Evolutionary conservation across 148 eudicot genomes (phyloP).

Genomic region (Cornus kousa): DNA sequence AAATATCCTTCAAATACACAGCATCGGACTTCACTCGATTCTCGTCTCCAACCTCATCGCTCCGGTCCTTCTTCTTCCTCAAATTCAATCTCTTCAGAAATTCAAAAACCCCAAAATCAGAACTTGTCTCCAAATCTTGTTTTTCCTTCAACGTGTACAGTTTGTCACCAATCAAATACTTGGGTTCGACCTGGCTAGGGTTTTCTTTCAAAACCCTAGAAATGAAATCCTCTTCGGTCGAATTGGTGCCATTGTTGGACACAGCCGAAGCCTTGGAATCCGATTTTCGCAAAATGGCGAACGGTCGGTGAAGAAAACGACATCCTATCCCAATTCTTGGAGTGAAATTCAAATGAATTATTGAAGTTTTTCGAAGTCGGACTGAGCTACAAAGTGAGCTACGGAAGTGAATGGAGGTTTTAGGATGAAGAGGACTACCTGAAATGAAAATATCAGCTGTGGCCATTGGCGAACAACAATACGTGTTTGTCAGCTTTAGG

Average conservation of each 20-base stretch:
- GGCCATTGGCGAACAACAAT: slow-evolving; percentile 16
- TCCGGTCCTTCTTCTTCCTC: slow-evolving; percentile 21
- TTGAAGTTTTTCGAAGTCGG: slow-evolving; percentile 20
- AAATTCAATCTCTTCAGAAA: slow-evolving; percentile 43
- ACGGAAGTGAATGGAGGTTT: slow-evolving; percentile 16
- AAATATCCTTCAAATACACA: slow-evolving; percentile 74
- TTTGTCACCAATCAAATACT: slow-evolving; percentile 46
- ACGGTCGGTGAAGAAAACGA: slow-evolving; percentile 18
- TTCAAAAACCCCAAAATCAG: slow-evolving; percentile 30
- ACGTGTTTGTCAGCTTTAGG: slow-evolving; percentile 16
- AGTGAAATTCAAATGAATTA: slow-evolving; percentile 3
- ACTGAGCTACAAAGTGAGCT: slow-evolving; percentile 17
- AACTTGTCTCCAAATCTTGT: slow-evolving; percentile 34
- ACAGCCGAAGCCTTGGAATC: slow-evolving; percentile 19
- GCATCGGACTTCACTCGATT: slow-evolving; percentile 24
- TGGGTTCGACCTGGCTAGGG: slow-evolving; percentile 91
- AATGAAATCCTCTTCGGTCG: slow-evolving; percentile 54
- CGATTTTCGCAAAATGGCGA: slow-evolving; percentile 26
- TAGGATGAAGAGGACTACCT: slow-evolving; percentile 37
- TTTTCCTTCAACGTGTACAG: slow-evolving; percentile 61
- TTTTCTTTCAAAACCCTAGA: slow-evolving; percentile 80
- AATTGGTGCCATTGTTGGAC: slow-evolving; percentile 5
- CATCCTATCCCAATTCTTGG: slow-evolving; percentile 5
- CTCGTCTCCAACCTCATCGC: slow-evolving; percentile 29
- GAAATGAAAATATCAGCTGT: slow-evolving; percentile 19